phyloP scores from a whole-genome alignment of 1,139 yeast species.

The Scheffersomyces parashehatae region DNA sequence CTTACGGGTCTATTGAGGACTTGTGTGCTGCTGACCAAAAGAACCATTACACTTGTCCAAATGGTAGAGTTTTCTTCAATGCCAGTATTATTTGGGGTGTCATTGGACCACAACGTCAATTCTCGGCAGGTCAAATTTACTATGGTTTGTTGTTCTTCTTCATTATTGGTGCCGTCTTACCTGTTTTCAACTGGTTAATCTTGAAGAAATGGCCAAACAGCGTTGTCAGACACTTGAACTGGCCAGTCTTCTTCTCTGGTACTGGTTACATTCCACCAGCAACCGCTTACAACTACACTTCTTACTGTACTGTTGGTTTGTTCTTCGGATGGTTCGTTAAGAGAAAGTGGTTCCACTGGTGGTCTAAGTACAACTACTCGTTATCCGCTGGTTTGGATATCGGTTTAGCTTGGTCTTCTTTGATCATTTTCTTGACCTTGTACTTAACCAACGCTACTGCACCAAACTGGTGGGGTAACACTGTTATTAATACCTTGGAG shows the following conservation, averaged over 20 bases:
- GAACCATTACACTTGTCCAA: slow-evolving; percentile 42
- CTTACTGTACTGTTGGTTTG: slow-evolving; percentile 40
- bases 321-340: slow-evolving; percentile 36
- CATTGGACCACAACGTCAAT: slow-evolving; percentile 42
- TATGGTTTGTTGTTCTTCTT: slow-evolving; percentile 43
- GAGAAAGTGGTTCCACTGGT: slow-evolving; percentile 54
- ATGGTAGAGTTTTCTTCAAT: slow-evolving; percentile 45
- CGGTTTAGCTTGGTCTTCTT: slow-evolving; percentile 54
- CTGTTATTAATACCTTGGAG: no score
- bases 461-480: slow-evolving; percentile 62
- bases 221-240: slow-evolving; percentile 44
- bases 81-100: slow-evolving; percentile 53
- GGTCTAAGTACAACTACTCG: slow-evolving; percentile 64
- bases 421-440: slow-evolving; percentile 47
- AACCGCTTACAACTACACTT: slow-evolving; percentile 43
- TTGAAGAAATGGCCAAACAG: slow-evolving; percentile 51
- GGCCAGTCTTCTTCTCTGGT: slow-evolving; percentile 51
- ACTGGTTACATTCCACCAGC: slow-evolving; percentile 52
- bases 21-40: slow-evolving; percentile 50
- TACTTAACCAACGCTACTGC: slow-evolving; percentile 32
- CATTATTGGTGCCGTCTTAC: slow-evolving; percentile 38
- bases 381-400: slow-evolving; percentile 59
- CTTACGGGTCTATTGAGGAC: slow-evolving; percentile 42
- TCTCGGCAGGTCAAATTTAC: slow-evolving; percentile 41
- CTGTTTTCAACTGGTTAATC: slow-evolving; percentile 46